These are phyloP conservation scores for Fremontodendron californicum DNA, from an alignment of 345 rosid genomes.

Conservation along the genomic window DNA sequence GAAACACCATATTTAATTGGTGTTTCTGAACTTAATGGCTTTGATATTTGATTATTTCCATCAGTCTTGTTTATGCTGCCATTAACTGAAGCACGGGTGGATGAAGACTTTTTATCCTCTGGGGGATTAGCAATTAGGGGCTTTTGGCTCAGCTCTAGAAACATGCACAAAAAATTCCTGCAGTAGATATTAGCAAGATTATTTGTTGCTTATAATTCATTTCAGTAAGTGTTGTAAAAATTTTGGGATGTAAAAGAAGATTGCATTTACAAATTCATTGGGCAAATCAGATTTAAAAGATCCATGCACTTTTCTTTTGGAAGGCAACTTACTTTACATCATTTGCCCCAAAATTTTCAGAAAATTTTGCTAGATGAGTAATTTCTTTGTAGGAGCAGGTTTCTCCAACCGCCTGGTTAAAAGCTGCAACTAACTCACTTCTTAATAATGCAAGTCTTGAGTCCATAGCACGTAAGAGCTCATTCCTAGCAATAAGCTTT, in stretches of 20 bases:
- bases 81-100: constrained; percentile 13
- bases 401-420: constrained; percentile 25
- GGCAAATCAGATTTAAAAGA: background rate
- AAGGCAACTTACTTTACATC: constrained; percentile 6
- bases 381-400: constrained; percentile 17
- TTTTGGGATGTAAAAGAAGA: background rate
- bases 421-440: background rate
- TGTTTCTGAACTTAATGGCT: constrained; percentile 21
- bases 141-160: constrained; percentile 27
- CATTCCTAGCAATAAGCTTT: constrained; percentile 41
- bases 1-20: constrained; percentile 57
- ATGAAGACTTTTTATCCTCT: constrained; percentile 19
- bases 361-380: background rate
- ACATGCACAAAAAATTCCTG: constrained; percentile 35
- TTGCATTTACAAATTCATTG: background rate
- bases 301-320: background rate
- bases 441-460: background rate
- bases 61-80: constrained; percentile 22
- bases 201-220: background rate
- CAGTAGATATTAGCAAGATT: constrained; percentile 9
- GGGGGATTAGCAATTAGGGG: constrained; percentile 12
- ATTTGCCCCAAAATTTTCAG: background rate
- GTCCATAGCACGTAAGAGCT: constrained; percentile 26
- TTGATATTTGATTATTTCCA: constrained; percentile 27
- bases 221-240: background rate